Evolutionary conservation across 1,284 basidiomycete species (phyloP).

Genomic region (Ceratorhiza oryzae-sativae): DNA sequence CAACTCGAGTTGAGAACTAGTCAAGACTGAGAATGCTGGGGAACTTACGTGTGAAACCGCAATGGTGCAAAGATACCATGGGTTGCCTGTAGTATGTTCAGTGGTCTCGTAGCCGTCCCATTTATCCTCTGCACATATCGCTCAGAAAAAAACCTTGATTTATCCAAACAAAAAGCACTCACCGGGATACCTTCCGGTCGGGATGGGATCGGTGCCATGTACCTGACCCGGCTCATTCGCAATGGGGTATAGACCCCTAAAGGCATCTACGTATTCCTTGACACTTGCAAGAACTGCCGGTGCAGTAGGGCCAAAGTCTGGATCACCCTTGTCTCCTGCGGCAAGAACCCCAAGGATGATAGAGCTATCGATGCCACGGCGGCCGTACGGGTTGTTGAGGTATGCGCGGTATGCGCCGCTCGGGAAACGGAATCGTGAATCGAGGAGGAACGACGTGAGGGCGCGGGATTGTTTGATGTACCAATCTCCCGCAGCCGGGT

Average conservation of each 20-base stretch:
- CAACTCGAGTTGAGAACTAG: not conserved
- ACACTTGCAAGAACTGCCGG: slow-evolving; percentile 50
- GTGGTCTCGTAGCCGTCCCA: slow-evolving; percentile 51
- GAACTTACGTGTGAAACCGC: slow-evolving; percentile 50
- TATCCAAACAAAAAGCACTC: slow-evolving; percentile 7
- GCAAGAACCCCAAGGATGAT: slow-evolving; percentile 53
- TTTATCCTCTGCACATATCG: slow-evolving; percentile 49
- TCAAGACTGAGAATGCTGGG: too few relatives aligned
- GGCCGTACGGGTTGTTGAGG: slow-evolving; percentile 44
- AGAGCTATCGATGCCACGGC: slow-evolving; percentile 52
- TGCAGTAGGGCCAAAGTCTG: slow-evolving; percentile 44
- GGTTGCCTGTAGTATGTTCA: slow-evolving; percentile 51
- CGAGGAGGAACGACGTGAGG: slow-evolving; percentile 46
- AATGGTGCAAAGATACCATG: slow-evolving; percentile 55
- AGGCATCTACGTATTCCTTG: slow-evolving; percentile 49
- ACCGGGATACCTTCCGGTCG: slow-evolving; percentile 54
- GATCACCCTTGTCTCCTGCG: slow-evolving; percentile 46
- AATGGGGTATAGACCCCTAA: slow-evolving; percentile 52
- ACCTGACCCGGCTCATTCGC: slow-evolving; percentile 47
- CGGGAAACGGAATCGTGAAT: slow-evolving; percentile 50
- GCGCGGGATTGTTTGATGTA: slow-evolving; percentile 49
- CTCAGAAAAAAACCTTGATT: too few relatives aligned
- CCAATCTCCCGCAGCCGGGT: slow-evolving; percentile 48
- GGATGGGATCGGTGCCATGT: slow-evolving; percentile 47
- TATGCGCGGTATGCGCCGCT: slow-evolving; percentile 47